Conservation (phyloP, 441 rosid species). For the Manihot esculenta region DNA sequence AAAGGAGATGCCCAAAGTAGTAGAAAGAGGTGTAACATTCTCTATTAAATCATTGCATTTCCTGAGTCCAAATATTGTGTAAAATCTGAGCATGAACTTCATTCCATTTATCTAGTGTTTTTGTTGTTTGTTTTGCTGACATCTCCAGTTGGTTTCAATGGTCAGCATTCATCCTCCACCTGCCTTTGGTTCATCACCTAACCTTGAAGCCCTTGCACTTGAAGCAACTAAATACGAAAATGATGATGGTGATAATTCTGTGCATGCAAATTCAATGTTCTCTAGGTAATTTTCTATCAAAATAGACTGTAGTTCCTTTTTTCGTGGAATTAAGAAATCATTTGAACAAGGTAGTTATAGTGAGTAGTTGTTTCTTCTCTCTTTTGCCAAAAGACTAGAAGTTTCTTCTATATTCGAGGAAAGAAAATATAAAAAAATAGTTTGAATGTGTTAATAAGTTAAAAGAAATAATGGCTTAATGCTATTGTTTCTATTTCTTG, state of each 20-base stretch:
- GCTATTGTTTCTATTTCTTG: not conserved
- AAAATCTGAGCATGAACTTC: not conserved
- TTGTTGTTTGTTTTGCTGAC: conserved; percentile 19
- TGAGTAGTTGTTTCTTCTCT: not conserved
- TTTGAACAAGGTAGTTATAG: not conserved
- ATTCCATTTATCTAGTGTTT: not conserved
- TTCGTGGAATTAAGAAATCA: too few relatives aligned
- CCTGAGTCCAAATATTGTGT: not conserved
- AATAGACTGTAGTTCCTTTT: not conserved
- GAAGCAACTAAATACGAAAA: conserved; percentile 46
- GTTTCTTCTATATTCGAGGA: not conserved
- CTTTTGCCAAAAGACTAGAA: too few relatives aligned
- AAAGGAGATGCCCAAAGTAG: conserved; percentile 32
- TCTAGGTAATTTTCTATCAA: conserved; percentile 49
- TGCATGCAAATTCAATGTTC: conserved; percentile 63
- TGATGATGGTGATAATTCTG: conserved; percentile 62
- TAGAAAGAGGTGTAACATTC: conserved; percentile 49
- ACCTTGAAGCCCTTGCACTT: conserved; percentile 62
- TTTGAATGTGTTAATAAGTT: not conserved
- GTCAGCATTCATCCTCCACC: conserved; percentile 85
- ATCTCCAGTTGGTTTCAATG: conserved; percentile 31
- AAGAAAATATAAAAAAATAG: not conserved
- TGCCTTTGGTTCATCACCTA: conserved; percentile 84
- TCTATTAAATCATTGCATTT: conserved; percentile 5
- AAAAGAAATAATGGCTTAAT: not conserved